Conservation (phyloP, 1,139 yeast genomes). For the Kodamaea alishanica region DNA sequence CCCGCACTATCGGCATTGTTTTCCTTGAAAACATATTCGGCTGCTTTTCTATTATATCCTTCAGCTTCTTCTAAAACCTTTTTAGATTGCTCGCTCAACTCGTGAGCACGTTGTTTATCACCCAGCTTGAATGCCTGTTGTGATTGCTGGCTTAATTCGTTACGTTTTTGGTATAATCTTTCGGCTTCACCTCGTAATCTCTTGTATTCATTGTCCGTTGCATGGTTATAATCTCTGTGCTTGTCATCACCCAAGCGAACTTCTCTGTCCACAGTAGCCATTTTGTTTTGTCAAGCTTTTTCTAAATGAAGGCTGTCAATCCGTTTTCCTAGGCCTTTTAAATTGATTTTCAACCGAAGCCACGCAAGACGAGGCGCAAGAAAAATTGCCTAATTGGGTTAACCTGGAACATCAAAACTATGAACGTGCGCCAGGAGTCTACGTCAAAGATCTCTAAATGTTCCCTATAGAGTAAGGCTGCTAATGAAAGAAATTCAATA, state of each 20-base stretch:
- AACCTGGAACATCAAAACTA: background rate
- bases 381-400: no score
- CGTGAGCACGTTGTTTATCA: constrained; percentile 68
- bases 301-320: no score
- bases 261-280: constrained; percentile 34
- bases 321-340: no score
- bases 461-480: background rate
- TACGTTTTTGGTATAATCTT: constrained; percentile 55
- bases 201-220: constrained; percentile 62
- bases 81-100: constrained; percentile 68
- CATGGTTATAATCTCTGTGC: constrained; percentile 71
- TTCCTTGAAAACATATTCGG: constrained; percentile 83
- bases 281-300: constrained; percentile 10
- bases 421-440: background rate
- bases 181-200: constrained; percentile 67
- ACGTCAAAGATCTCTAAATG: background rate
- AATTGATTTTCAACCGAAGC: background rate
- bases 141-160: constrained; percentile 59
- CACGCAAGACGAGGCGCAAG: background rate
- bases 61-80: constrained; percentile 60
- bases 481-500: background rate
- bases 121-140: constrained; percentile 75
- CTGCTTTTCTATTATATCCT: constrained; percentile 70
- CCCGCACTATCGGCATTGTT: constrained; percentile 81
- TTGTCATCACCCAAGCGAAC: constrained; percentile 35